A percentile compares a stretch with the other conserved stretches of the same genome.
These are phyloP conservation scores for Fusarium nematophilum DNA, from an alignment of 2,329 filamentous ascomycete genomes.

Conservation along the genomic window DNA sequence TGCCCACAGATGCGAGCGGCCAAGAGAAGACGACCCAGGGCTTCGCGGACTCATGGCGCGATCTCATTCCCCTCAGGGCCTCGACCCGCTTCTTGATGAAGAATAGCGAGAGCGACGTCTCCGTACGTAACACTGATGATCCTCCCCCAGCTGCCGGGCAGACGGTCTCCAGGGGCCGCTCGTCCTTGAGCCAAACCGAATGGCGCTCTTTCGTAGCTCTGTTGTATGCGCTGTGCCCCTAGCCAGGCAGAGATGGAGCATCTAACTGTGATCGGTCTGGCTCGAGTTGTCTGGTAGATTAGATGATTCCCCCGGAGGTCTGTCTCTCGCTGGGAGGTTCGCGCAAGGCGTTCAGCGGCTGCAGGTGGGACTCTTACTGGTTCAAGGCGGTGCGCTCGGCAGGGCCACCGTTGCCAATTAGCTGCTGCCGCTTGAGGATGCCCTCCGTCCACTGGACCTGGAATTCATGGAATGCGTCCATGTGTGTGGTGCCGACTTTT, in stretches of 20 bases:
- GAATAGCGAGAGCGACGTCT: constrained; percentile 13
- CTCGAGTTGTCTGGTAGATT: constrained; percentile 7
- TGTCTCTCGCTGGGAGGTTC: neutral
- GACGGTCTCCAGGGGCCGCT: constrained; percentile 2
- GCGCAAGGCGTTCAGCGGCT: neutral
- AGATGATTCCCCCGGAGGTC: neutral
- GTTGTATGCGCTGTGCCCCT: constrained; percentile 16
- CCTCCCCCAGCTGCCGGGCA: constrained; percentile 9
- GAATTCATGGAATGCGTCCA: constrained; percentile 19
- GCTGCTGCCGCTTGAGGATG: neutral
- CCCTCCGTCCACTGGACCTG: constrained; percentile 1
- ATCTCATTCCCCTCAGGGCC: constrained; percentile 16
- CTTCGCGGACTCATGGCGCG: constrained; percentile 28
- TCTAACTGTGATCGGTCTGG: constrained; percentile 34
- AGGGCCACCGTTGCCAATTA: constrained; percentile 29
- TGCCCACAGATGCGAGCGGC: neutral
- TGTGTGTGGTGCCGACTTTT: constrained; percentile 11
- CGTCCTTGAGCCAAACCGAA: constrained; percentile 13
- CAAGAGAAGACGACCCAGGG: constrained; percentile 2
- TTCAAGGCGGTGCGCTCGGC: constrained; percentile 2
- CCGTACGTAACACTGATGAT: neutral
- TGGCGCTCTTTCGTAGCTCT: constrained; percentile 2
- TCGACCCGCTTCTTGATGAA: constrained; percentile 3
- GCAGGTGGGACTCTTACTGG: constrained; percentile 14
- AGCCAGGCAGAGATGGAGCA: neutral